These are phyloP conservation scores for Lasiosphaeria miniovina DNA, from an alignment of 495 filamentous ascomycete species.

Conservation along the genomic window DNA sequence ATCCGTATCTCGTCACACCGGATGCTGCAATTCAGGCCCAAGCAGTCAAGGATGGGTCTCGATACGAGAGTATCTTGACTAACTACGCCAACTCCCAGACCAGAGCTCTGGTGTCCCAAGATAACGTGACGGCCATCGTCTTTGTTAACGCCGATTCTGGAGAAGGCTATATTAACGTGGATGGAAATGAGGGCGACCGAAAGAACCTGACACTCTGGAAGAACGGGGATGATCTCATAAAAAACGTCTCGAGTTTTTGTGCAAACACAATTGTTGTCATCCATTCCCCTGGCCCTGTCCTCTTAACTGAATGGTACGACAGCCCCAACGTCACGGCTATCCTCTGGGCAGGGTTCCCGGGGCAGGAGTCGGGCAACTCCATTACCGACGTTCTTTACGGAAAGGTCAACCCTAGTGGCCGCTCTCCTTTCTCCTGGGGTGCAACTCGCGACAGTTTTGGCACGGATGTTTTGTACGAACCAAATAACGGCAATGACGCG, in stretches of 20 bases:
- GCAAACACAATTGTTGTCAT: slow-evolving; percentile 93
- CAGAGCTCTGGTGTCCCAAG: slow-evolving; percentile 59
- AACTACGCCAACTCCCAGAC: slow-evolving; percentile 63
- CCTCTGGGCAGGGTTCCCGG: slow-evolving; percentile 88
- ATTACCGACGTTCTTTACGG: slow-evolving; percentile 91
- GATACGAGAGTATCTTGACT: slow-evolving; percentile 71
- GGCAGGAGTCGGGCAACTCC: slow-evolving; percentile 89
- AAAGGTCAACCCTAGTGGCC: slow-evolving; percentile 77
- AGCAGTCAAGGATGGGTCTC: slow-evolving; percentile 56
- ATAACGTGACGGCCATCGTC: slow-evolving; percentile 68
- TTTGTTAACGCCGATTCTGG: slow-evolving; percentile 88
- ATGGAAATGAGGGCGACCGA: slow-evolving; percentile 84
- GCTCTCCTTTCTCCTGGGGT: slow-evolving; percentile 87
- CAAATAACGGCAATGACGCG: slow-evolving; percentile 65
- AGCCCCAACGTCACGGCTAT: slow-evolving; percentile 93
- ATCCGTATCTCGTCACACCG: slow-evolving; percentile 88
- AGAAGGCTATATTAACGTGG: slow-evolving; percentile 81
- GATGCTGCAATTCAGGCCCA: slow-evolving; percentile 79
- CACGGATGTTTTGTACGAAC: slow-evolving; percentile 66
- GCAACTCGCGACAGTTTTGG: slow-evolving; percentile 71
- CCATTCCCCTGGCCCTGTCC: slow-evolving; percentile 78
- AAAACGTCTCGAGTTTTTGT: slow-evolving; percentile 70
- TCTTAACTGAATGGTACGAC: slow-evolving; percentile 72
- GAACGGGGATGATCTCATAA: slow-evolving; percentile 74
- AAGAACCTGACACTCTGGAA: slow-evolving; percentile 92